phyloP scores from a whole-genome alignment of 1,284 basidiomycete genomes.

The Ceratorhiza oryzae-sativae region DNA sequence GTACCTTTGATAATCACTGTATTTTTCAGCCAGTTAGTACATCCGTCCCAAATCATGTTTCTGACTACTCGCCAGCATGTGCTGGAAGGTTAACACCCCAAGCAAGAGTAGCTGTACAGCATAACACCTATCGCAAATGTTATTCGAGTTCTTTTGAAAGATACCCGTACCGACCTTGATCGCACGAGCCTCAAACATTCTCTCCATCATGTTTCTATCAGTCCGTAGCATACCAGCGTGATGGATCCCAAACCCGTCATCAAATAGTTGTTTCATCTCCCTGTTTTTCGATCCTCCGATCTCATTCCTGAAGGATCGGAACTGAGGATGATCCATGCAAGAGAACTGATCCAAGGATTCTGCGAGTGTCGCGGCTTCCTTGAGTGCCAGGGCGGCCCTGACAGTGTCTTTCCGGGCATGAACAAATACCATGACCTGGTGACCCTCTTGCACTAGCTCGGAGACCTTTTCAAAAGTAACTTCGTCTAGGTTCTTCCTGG shows the following conservation, averaged over 20 bases:
- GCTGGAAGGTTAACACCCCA: constrained; percentile 99
- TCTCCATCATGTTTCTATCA: constrained; percentile 95
- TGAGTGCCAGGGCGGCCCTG: constrained; percentile 86
- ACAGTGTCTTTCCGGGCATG: constrained; percentile 99
- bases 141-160: neutral
- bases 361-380: constrained; percentile 80
- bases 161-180: constrained; percentile 74
- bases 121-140: constrained; percentile 75
- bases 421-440: constrained; percentile 99
- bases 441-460: constrained; percentile 82
- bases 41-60: neutral
- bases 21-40: neutral
- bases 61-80: constrained; percentile 77
- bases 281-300: constrained; percentile 87
- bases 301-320: constrained; percentile 76
- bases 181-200: constrained; percentile 88
- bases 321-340: constrained; percentile 80
- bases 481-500: constrained; percentile 88
- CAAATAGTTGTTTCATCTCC: constrained; percentile 96
- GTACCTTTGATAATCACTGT: constrained; percentile 97
- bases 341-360: constrained; percentile 80
- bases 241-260: constrained; percentile 95
- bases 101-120: constrained; percentile 97
- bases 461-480: constrained; percentile 92
- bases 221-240: constrained; percentile 98